Evolutionary conservation across 1,284 basidiomycete genomes (phyloP).

Genomic region (Malassezia dermatis): DNA sequence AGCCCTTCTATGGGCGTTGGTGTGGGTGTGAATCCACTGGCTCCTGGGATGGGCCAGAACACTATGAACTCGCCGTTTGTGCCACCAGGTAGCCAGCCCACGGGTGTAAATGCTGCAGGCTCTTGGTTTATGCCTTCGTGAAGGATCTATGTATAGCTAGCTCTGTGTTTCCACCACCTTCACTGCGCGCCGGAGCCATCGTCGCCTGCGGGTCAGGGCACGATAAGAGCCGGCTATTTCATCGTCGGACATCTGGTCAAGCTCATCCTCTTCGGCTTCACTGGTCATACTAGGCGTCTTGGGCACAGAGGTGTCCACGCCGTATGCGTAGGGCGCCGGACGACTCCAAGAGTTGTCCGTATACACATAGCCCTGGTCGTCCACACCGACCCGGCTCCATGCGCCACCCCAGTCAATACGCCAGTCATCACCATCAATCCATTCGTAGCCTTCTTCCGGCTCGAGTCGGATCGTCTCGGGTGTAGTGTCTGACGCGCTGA

Average conservation of each 20-base stretch:
- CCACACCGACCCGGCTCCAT: constrained; percentile 42
- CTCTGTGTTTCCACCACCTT: not conserved
- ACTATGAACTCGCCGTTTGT: not conserved
- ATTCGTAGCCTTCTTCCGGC: constrained; percentile 40
- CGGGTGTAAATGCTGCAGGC: not conserved
- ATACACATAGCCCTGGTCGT: constrained; percentile 42
- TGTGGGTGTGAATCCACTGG: not conserved
- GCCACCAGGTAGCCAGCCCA: not conserved
- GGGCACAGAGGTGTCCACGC: constrained; percentile 10
- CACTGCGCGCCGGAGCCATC: constrained; percentile 20
- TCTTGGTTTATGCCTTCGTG: not conserved
- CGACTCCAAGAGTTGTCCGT: constrained; percentile 43
- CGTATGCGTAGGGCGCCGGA: constrained; percentile 40
- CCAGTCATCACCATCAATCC: constrained; percentile 44
- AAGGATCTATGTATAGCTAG: not conserved
- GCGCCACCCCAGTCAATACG: constrained; percentile 45
- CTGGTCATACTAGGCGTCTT: not conserved
- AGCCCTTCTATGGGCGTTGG: not conserved
- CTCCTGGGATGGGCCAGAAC: not conserved
- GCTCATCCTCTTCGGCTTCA: constrained; percentile 7
- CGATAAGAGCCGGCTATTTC: not conserved
- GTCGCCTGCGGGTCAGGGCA: constrained; percentile 16
- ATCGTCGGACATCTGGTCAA: not conserved
- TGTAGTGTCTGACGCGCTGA: constrained; percentile 20
- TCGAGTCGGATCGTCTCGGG: not conserved